phyloP scores from a whole-genome alignment of 2,329 filamentous ascomycete species.

The Myriosclerotinia curreyana region DNA sequence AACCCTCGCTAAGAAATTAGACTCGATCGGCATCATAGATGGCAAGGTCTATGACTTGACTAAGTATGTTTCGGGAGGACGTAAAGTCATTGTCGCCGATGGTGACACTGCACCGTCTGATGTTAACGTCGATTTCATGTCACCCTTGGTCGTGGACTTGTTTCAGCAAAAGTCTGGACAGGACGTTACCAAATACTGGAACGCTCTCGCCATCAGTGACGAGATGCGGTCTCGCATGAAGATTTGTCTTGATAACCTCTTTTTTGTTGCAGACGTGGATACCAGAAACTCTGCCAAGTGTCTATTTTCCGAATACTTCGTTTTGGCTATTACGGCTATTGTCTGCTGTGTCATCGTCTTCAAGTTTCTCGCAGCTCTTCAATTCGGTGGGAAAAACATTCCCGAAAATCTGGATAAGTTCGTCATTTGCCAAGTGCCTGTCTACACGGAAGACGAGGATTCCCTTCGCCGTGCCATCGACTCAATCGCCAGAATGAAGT shows the following conservation, averaged over 20 bases:
- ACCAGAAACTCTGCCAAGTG: slow-evolving; percentile 84
- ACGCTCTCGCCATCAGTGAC: slow-evolving; percentile 59
- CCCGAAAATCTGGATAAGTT: slow-evolving; percentile 98
- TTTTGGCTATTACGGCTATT: slow-evolving; percentile 79
- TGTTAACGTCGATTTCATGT: slow-evolving; percentile 76
- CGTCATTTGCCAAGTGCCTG: slow-evolving; percentile 94
- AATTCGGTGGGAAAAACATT: slow-evolving; percentile 86
- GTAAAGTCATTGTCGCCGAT: slow-evolving; percentile 55
- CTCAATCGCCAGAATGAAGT: slow-evolving; percentile 90
- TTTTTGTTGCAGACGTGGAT: slow-evolving; percentile 89
- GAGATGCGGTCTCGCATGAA: slow-evolving; percentile 65
- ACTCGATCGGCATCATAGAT: slow-evolving; percentile 75
- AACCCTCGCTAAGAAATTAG: slow-evolving; percentile 60
- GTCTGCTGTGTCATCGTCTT: slow-evolving; percentile 81
- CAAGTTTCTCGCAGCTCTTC: slow-evolving; percentile 95
- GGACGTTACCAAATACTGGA: slow-evolving; percentile 83
- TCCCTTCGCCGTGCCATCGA: slow-evolving; percentile 95
- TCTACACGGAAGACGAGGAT: slow-evolving; percentile 97
- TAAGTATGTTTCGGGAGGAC: slow-evolving; percentile 74
- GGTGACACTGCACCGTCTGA: slow-evolving; percentile 49
- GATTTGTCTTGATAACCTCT: slow-evolving; percentile 86
- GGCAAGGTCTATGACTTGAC: slow-evolving; percentile 85
- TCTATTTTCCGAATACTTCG: slow-evolving; percentile 83
- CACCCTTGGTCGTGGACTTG: slow-evolving; percentile 65
- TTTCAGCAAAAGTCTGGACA: slow-evolving; percentile 73